These are phyloP conservation scores for Pterocarpus macrocarpus DNA, from an alignment of 306 rosid genomes.

Conservation along the genomic window DNA sequence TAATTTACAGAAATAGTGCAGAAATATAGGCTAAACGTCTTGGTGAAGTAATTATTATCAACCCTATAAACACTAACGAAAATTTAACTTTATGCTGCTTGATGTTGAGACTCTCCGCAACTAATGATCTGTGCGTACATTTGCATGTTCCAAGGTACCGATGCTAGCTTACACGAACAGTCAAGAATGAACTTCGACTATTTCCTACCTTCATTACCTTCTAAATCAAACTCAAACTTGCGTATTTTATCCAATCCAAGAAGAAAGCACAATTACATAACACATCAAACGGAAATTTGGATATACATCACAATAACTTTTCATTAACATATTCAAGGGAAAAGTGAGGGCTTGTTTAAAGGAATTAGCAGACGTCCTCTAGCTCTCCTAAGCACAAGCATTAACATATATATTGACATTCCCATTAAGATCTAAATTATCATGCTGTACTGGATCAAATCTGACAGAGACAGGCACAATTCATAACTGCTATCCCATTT, in stretches of 20 bases:
- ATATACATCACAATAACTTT: constrained; percentile 6
- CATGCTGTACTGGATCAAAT: not conserved
- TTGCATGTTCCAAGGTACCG: not conserved
- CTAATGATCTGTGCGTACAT: not conserved
- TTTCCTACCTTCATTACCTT: not conserved
- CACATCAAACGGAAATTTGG: not conserved
- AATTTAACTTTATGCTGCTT: not conserved
- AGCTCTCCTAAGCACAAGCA: too few species aligned
- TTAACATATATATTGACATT: too few species aligned
- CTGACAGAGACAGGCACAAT: not conserved
- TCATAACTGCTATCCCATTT: not conserved
- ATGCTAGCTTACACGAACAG: not conserved
- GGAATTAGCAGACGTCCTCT: not conserved
- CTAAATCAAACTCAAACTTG: not conserved
- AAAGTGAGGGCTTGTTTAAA: not conserved
- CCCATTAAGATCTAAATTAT: too few species aligned
- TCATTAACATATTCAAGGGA: not conserved
- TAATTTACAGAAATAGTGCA: not conserved
- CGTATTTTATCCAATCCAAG: not conserved
- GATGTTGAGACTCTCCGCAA: not conserved
- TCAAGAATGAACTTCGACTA: not conserved
- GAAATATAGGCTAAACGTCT: not conserved
- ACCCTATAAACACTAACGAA: not conserved
- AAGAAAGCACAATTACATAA: not conserved
- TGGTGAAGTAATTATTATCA: not conserved